A percentile compares a stretch with the other conserved stretches of the same genome.
These are phyloP conservation scores for Eutypa lata DNA, from an alignment of 2,329 filamentous ascomycete genomes.

Conservation along the genomic window DNA sequence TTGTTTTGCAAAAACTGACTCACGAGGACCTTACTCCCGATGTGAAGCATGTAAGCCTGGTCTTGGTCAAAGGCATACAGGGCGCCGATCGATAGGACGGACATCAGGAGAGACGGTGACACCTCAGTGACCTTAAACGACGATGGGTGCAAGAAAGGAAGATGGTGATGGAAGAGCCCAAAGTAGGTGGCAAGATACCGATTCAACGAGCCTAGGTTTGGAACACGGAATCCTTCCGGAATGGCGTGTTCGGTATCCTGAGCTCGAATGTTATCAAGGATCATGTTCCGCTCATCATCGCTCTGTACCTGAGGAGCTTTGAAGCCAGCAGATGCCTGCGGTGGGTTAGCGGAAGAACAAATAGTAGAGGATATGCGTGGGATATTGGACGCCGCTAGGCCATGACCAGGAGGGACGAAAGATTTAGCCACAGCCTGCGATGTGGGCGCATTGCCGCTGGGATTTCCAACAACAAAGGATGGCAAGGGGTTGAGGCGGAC, in stretches of 20 bases:
- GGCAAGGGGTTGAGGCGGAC: conserved; percentile 60
- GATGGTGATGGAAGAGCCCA: conserved; percentile 91
- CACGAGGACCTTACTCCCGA: conserved; percentile 94
- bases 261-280: conserved; percentile 80
- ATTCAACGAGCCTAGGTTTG: conserved; percentile 77
- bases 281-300: conserved; percentile 81
- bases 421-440: conserved; percentile 73
- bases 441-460: conserved; percentile 60
- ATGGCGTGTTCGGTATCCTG: conserved; percentile 80
- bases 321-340: conserved; percentile 64
- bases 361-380: conserved; percentile 29
- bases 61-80: conserved; percentile 97
- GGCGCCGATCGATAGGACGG: conserved; percentile 91
- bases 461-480: conserved; percentile 61
- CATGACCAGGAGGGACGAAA: conserved; percentile 64
- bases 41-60: conserved; percentile 94
- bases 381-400: conserved; percentile 38
- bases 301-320: conserved; percentile 75
- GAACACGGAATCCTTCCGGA: conserved; percentile 85
- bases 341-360: conserved; percentile 66
- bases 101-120: conserved; percentile 79
- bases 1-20: conserved; percentile 98
- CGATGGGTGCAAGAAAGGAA: conserved; percentile 90
- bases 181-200: conserved; percentile 95
- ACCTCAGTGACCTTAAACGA: conserved; percentile 81